phyloP scores from a whole-genome alignment of 148 eudicot genomes.

The Euryodendron excelsum region DNA sequence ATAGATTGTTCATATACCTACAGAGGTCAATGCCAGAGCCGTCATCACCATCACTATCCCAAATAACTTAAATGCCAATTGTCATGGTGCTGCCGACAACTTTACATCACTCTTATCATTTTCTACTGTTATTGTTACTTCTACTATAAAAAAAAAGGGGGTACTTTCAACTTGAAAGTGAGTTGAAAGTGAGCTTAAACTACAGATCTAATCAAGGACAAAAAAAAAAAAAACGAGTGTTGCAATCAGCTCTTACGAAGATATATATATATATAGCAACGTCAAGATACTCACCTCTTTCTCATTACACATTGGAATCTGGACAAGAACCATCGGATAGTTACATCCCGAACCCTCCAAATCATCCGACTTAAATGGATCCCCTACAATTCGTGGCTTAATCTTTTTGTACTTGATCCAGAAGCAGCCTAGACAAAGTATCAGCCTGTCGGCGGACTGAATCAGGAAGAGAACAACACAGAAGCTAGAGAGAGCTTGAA shows the following conservation, averaged over 20 bases:
- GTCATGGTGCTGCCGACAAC: neutral
- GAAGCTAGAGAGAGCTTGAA: slow-evolving; percentile 40
- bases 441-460: slow-evolving; percentile 50
- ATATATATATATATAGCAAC: no score
- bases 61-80: neutral
- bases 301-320: slow-evolving; percentile 64
- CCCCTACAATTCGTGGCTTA: slow-evolving; percentile 37
- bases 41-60: neutral
- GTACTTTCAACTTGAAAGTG: neutral
- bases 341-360: slow-evolving; percentile 34
- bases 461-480: slow-evolving; percentile 52
- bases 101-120: neutral
- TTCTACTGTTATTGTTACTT: slow-evolving; percentile 5
- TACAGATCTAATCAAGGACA: neutral
- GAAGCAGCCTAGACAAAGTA: slow-evolving; percentile 56
- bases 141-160: neutral
- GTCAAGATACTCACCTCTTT: slow-evolving; percentile 52
- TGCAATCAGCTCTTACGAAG: neutral
- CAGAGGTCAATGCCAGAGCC: slow-evolving; percentile 9
- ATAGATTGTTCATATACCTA: slow-evolving; percentile 79
- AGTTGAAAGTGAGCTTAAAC: neutral
- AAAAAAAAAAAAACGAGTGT: neutral
- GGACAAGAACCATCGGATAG: slow-evolving; percentile 63
- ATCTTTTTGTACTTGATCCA: slow-evolving; percentile 51
- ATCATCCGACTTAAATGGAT: slow-evolving; percentile 34